These are phyloP conservation scores for Triticum monococcum DNA, from an alignment of 176 grass and related monocot species.

Conservation along the genomic window DNA sequence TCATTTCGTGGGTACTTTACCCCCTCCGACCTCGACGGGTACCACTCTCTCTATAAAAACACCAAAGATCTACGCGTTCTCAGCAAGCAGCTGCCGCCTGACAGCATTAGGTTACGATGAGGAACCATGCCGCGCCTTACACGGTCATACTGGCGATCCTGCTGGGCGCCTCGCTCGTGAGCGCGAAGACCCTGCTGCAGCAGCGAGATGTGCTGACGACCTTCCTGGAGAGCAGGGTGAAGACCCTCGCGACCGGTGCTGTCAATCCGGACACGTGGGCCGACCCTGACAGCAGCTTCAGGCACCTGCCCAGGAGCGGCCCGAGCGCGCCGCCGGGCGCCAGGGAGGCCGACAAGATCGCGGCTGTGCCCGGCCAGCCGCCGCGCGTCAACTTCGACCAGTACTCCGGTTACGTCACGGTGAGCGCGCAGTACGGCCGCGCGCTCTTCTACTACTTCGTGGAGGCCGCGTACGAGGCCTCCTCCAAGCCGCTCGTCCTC, in stretches of 20 bases:
- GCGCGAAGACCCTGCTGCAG: neutral
- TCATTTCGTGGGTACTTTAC: neutral
- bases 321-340: neutral
- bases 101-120: neutral
- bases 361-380: neutral
- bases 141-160: neutral
- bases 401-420: constrained; percentile 61
- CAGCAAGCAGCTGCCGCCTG: neutral
- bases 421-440: constrained; percentile 25
- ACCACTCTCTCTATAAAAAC: neutral
- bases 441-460: constrained; percentile 45
- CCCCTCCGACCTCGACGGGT: neutral
- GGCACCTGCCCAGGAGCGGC: neutral
- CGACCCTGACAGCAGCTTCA: neutral
- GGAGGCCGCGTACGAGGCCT: constrained; percentile 28
- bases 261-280: neutral
- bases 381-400: neutral
- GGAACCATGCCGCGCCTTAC: neutral
- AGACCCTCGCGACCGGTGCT: neutral
- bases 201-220: neutral
- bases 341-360: neutral
- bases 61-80: neutral
- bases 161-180: neutral
- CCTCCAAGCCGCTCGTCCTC: constrained; percentile 51
- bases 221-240: neutral